These are phyloP conservation scores for Coemansia sp. DNA, from an alignment of 192 early-diverging fungal genomes.

Conservation along the genomic window DNA sequence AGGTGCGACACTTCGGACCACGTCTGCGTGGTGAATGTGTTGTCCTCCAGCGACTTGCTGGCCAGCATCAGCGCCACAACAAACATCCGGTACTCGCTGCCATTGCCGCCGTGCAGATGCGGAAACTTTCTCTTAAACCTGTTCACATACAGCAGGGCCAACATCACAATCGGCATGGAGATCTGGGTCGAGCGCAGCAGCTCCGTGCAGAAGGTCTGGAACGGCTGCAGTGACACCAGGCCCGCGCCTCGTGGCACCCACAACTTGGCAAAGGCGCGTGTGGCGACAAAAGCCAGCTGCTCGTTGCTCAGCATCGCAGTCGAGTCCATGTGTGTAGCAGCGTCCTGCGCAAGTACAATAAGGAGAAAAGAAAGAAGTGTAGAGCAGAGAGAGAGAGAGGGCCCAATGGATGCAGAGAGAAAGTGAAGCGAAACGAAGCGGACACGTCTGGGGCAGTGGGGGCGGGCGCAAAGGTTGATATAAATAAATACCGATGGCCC, in stretches of 20 bases:
- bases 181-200: conserved; percentile 48
- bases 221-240: conserved; percentile 34
- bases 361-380: neutral
- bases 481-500: too few species aligned
- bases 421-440: neutral
- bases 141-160: conserved; percentile 43
- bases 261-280: conserved; percentile 34
- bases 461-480: too few species aligned
- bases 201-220: conserved; percentile 43
- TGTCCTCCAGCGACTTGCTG: conserved; percentile 84
- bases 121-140: conserved; percentile 37
- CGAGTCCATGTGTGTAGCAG: conserved; percentile 19
- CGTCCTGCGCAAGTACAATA: too few species aligned
- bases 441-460: too few species aligned
- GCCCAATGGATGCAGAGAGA: neutral
- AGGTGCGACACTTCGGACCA: conserved; percentile 84
- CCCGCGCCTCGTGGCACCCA: conserved; percentile 32
- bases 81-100: conserved; percentile 77
- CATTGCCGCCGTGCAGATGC: conserved; percentile 38
- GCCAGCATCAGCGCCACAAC: conserved; percentile 80
- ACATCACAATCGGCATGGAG: conserved; percentile 45
- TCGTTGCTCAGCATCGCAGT: conserved; percentile 38
- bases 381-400: neutral
- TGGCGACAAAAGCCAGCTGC: conserved; percentile 39
- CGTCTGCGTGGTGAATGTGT: conserved; percentile 85